Conservation (phyloP, 1,139 yeast species). For the Pichia sp. region DNA sequence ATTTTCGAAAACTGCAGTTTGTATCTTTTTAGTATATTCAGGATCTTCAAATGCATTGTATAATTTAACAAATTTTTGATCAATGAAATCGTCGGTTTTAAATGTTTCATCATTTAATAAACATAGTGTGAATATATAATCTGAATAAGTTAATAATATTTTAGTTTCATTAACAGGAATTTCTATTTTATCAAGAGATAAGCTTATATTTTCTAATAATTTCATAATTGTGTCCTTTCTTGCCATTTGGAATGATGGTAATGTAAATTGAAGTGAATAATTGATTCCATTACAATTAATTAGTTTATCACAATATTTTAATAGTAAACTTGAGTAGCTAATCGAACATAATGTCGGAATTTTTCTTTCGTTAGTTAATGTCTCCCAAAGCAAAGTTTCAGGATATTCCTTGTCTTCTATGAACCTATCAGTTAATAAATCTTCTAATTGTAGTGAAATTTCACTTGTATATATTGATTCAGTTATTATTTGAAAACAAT, state of each 20-base stretch:
- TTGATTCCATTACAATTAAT: slow-evolving; percentile 17
- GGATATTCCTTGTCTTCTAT: neutral
- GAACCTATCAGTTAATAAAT: neutral
- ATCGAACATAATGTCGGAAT: slow-evolving; percentile 22
- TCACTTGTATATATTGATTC: slow-evolving; percentile 1
- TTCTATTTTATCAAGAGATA: neutral
- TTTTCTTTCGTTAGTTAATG: neutral
- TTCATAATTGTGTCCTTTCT: slow-evolving; percentile 16
- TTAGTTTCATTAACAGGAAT: neutral
- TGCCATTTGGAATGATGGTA: slow-evolving; percentile 16
- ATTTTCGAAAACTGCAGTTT: slow-evolving; percentile 17
- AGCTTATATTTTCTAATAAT: slow-evolving; percentile 9
- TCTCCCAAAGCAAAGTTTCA: slow-evolving; percentile 15
- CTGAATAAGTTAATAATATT: slow-evolving; percentile 22
- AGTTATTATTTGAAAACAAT: slow-evolving; percentile 17
- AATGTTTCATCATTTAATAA: slow-evolving; percentile 6
- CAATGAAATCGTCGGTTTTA: slow-evolving; percentile 4
- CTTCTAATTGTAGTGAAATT: slow-evolving; percentile 4
- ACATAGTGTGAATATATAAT: slow-evolving; percentile 19
- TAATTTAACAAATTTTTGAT: slow-evolving; percentile 5
- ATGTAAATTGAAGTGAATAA: slow-evolving; percentile 23
- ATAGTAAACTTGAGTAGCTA: slow-evolving; percentile 18
- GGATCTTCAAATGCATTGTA: slow-evolving; percentile 13
- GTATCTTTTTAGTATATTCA: slow-evolving; percentile 10
- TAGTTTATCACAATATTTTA: slow-evolving; percentile 16